Evolutionary conservation across 1,139 yeast species (phyloP).

Genomic region (Kurtzmaniella quercitrusa): DNA sequence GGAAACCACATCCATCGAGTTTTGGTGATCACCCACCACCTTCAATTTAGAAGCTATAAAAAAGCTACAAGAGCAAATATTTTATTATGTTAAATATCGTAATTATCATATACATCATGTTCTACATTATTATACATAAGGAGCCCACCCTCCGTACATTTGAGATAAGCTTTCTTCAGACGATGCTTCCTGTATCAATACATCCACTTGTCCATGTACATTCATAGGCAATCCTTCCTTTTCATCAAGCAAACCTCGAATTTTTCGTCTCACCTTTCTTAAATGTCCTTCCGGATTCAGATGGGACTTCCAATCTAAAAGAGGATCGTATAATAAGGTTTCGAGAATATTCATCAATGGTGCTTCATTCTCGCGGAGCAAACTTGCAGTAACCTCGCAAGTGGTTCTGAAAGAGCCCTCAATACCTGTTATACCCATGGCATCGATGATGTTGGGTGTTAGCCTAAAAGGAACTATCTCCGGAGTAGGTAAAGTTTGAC

Average conservation of each 20-base stretch:
- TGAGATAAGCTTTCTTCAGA: conserved; percentile 65
- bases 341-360: conserved; percentile 87
- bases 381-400: conserved; percentile 76
- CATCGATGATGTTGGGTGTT: conserved; percentile 85
- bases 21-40: background rate
- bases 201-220: conserved; percentile 90
- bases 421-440: conserved; percentile 84
- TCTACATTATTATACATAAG: conserved; percentile 36
- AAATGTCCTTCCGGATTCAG: conserved; percentile 66
- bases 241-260: conserved; percentile 74
- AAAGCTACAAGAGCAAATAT: background rate
- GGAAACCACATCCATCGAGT: background rate
- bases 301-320: conserved; percentile 61
- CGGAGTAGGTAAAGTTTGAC: conserved; percentile 67
- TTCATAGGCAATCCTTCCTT: conserved; percentile 84
- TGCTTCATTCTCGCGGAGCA: conserved; percentile 79
- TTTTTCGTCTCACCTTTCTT: conserved; percentile 68
- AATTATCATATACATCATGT: background rate
- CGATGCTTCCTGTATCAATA: conserved; percentile 79
- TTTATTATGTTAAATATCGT: too few relatives aligned
- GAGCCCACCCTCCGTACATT: conserved; percentile 96
- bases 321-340: conserved; percentile 89
- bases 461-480: conserved; percentile 93
- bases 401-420: conserved; percentile 87
- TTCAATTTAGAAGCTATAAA: background rate